Base-by-base conservation (phyloP, 352 stramenopile species). In the Phytophthora multivora region DNA sequence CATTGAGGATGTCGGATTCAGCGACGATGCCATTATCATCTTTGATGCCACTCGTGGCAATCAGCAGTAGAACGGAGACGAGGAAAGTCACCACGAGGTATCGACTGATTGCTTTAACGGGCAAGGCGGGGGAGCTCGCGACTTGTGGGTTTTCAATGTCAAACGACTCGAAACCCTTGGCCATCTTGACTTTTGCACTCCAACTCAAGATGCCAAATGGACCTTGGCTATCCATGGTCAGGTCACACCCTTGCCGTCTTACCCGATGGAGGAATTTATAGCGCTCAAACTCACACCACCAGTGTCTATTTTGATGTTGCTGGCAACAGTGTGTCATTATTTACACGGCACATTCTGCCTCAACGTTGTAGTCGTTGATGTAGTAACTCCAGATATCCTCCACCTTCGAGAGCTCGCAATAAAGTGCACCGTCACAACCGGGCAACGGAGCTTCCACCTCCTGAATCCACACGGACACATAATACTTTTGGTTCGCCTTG, bases 381-480 rank as follows among this genome's bases (percentile, higher is more conserved):
- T 86, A 79, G 55, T 79, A 85, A 23, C 63, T 59, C 80, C 80
- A 90, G 39, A 88, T 55, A 23, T 69, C 40, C 38, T 79, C 68
- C 26, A 87, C 64, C 30, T 66, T 79, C 8, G 59, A 69, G 1
- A 90, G 36, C 13, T 83, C 66, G 48, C 81, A 88, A 28, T 77
- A 79, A 10, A 86, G 23, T 11, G 57, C 45, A 40, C 62, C 66
- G n/a, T 67, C 66, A 23, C 80, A 90, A 10, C 80, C 78, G 1
- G 76, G 71, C 10, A 88, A 26, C 13, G 46, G 75, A 23, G 51
- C 73, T 18, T 64, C 56, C 15, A 76, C 54, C 25, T 86, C 75
- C 36, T 86, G 77, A 43, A 84, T 77, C 51, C 79, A 68, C 51
- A 84, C 66, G 28, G 79, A 79, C 26, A 84, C 75, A 31, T 82